Base-by-base conservation (phyloP, 352 stramenopile genomes). In the Paralagenidium karlingii region DNA sequence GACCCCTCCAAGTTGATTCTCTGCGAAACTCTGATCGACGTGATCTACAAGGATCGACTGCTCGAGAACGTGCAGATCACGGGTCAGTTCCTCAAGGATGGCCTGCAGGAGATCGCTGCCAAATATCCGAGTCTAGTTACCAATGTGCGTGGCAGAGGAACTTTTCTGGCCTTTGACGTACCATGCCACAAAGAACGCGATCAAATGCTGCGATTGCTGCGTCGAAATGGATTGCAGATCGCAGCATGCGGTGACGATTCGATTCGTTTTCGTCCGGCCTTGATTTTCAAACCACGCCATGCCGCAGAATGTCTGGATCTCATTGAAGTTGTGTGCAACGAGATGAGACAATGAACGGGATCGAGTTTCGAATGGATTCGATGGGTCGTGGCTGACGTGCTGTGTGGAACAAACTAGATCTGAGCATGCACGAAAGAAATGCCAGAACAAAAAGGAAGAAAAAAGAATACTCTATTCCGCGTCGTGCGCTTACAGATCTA, bases 1-100 rank as follows among this genome's bases (percentile, higher is more conserved):
- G 76, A 90, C 45, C 76, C 76, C 15, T 63, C 71, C 24, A 90
- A 90, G 53, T 83, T 87, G 69, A 82, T 90, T 42, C 66, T 68
- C 21, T 53, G 86, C 3, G 63, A 90, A 42, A 70, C 68, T 18
- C 79, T 87, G 38, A 49, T 90, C 8, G 64, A 86, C 5, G 64
- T 73, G 7, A 37, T 90, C 11, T 62, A 76, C 20, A 51, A 49
- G 18, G 68, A 84, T 39, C 40, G 55, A 3, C 45, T 90, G 20
- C 54, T 90, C 24, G 66, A 81, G 39, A 90, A 86, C 41, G 75
- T 75, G n/a, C 49, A 51, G 5, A 66, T 86, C 40, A 83, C 77
- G 0, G 77, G 77, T 21, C 43, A 73, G 29, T 86, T 70, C 48
- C 48, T 90, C 24, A 68, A 78, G 39, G 36, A 43, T 3, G 74